phyloP scores from a whole-genome alignment of 108 stramenopile genomes.

The Pseudonitzschia delicatissima region DNA sequence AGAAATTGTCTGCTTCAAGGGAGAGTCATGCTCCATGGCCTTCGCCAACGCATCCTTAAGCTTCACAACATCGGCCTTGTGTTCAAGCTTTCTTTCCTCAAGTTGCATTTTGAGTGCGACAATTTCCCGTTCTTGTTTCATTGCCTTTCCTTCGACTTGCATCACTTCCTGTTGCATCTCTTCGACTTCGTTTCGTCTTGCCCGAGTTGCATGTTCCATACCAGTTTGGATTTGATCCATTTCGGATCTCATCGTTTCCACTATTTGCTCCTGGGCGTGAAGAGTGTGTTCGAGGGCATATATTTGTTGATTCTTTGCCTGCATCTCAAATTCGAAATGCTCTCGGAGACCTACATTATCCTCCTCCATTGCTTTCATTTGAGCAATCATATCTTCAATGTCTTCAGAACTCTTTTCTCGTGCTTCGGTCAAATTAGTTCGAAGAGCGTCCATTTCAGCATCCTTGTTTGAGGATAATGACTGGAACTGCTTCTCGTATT shows the following conservation, averaged over 20 bases:
- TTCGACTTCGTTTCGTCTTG: constrained; percentile 80
- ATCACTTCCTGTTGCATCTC: constrained; percentile 81
- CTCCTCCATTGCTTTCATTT: constrained; percentile 42
- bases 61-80: constrained; percentile 62
- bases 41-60: constrained; percentile 49
- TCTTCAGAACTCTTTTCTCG: constrained; percentile 38
- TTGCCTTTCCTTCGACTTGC: constrained; percentile 48
- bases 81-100: constrained; percentile 62
- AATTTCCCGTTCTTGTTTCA: constrained; percentile 68
- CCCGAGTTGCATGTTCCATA: constrained; percentile 61
- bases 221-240: constrained; percentile 83
- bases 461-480: constrained; percentile 55
- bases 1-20: constrained; percentile 22
- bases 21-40: constrained; percentile 47
- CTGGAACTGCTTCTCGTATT: constrained; percentile 49
- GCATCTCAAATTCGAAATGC: constrained; percentile 50
- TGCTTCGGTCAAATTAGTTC: constrained; percentile 48
- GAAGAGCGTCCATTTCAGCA: constrained; percentile 61
- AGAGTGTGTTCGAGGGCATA: constrained; percentile 72
- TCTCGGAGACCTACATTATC: constrained; percentile 52
- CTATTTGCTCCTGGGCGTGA: constrained; percentile 75
- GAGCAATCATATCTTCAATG: constrained; percentile 38
- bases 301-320: constrained; percentile 68
- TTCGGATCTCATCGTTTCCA: constrained; percentile 72
- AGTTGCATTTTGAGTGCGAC: constrained; percentile 58